A percentile compares a stretch with the other conserved stretches of the same genome.
phyloP scores from a whole-genome alignment of 192 early-diverging fungal genomes.

The Backusella westeae region DNA sequence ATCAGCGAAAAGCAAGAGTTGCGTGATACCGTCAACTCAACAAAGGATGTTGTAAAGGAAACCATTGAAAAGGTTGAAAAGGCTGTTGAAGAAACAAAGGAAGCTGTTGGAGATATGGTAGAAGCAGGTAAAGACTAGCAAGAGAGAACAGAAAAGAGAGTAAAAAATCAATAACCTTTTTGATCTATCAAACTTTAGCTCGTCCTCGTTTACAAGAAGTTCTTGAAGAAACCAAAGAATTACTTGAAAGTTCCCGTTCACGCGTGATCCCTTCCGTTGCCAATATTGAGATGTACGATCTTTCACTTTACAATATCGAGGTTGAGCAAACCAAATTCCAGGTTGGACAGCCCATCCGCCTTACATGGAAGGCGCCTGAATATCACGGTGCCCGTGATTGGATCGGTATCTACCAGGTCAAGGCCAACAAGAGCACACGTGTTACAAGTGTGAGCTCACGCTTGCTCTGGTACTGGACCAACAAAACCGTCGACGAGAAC shows the following conservation, averaged over 20 bases:
- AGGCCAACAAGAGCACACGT: conserved; percentile 67
- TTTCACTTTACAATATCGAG: conserved; percentile 42
- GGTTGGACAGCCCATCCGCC: conserved; percentile 75
- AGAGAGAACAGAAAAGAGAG: conserved; percentile 1
- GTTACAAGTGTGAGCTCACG: conserved; percentile 78
- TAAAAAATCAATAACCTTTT: neutral
- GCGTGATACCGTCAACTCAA: conserved; percentile 33
- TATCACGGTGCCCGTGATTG: conserved; percentile 80
- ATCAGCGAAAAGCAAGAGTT: conserved; percentile 54
- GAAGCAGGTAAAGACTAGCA: conserved; percentile 32
- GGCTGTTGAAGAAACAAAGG: conserved; percentile 58
- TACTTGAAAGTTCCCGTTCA: conserved; percentile 39
- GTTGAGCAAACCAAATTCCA: conserved; percentile 39
- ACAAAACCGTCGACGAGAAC: neutral
- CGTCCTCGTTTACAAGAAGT: conserved; percentile 50
- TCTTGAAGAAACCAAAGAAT: conserved; percentile 40
- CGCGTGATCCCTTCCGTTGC: conserved; percentile 32
- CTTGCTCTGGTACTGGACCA: conserved; percentile 63
- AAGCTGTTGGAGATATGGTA: conserved; percentile 47
- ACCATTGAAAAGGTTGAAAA: conserved; percentile 58
- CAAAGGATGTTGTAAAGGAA: conserved; percentile 50
- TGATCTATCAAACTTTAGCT: conserved; percentile 14
- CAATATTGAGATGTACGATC: conserved; percentile 43
- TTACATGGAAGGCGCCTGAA: conserved; percentile 75
- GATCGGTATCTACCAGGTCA: conserved; percentile 89